These are phyloP conservation scores for Wickerhamomyces xylosicus DNA, from an alignment of 805 yeast species.

Conservation along the genomic window DNA sequence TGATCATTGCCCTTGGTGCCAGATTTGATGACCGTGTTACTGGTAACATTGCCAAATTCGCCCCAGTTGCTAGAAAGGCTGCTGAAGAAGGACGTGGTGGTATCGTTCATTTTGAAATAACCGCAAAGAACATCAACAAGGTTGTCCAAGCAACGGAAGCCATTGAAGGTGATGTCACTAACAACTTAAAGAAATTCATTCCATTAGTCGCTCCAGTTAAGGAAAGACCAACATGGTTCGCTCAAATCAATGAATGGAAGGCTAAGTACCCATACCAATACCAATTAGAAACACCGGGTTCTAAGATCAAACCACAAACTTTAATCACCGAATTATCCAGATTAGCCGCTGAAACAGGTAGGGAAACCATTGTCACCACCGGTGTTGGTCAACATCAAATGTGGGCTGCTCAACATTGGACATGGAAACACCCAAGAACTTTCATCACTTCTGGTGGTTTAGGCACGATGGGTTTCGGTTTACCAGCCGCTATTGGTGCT, in stretches of 20 bases:
- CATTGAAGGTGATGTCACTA: conserved; percentile 89
- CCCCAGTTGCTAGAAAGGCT: conserved; percentile 88
- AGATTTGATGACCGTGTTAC: conserved; percentile 99
- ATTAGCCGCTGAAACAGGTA: conserved; percentile 51
- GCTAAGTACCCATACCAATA: conserved; percentile 77
- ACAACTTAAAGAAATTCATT: conserved; percentile 60
- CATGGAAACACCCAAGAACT: conserved; percentile 87
- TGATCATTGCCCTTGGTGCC: conserved; percentile 91
- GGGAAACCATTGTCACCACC: conserved; percentile 82
- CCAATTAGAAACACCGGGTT: conserved; percentile 69
- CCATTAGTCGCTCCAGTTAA: conserved; percentile 59
- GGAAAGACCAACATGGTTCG: conserved; percentile 74
- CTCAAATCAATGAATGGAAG: conserved; percentile 71
- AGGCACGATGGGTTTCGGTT: conserved; percentile 98
- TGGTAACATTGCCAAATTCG: conserved; percentile 73
- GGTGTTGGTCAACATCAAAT: conserved; percentile 99
- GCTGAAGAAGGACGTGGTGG: conserved; percentile 89
- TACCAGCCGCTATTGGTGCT: conserved; percentile 98
- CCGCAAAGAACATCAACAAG: conserved; percentile 95
- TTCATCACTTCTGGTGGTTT: conserved; percentile 98
- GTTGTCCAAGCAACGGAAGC: conserved; percentile 96
- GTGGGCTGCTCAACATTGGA: conserved; percentile 99
- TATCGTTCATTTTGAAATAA: conserved; percentile 90
- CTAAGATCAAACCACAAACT: conserved; percentile 87
- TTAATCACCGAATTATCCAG: conserved; percentile 69